Conservation (phyloP, 2,329 filamentous ascomycete species). For the Parastagonospora nodorum region DNA sequence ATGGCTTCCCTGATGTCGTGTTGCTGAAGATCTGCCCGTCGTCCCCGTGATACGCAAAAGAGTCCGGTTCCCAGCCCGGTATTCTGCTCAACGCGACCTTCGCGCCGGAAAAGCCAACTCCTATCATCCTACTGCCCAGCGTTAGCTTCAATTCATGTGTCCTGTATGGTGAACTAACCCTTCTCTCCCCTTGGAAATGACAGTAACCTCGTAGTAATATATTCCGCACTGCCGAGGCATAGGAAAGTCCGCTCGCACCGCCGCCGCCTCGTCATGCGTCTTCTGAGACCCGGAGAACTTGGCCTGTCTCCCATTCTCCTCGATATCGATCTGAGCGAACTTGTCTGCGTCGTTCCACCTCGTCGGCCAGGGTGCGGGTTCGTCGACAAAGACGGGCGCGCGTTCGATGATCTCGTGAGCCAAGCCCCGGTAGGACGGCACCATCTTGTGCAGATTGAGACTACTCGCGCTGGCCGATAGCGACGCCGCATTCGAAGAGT, state of each 20-base stretch:
- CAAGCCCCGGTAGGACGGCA: conserved; percentile 74
- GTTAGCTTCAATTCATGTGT: conserved; percentile 21
- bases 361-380: conserved; percentile 74
- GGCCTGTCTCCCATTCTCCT: conserved; percentile 74
- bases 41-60: conserved; percentile 70
- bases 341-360: conserved; percentile 84
- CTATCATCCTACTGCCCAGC: conserved; percentile 50
- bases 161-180: conserved; percentile 55
- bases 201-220: conserved; percentile 85
- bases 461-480: conserved; percentile 63
- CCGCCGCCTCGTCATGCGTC: conserved; percentile 74
- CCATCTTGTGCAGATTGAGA: conserved; percentile 64
- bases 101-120: conserved; percentile 64
- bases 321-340: conserved; percentile 72
- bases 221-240: conserved; percentile 92
- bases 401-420: conserved; percentile 86
- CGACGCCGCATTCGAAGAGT: conserved; percentile 53
- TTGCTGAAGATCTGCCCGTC: conserved; percentile 68
- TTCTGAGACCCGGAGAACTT: conserved; percentile 61
- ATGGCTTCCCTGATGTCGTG: conserved; percentile 60
- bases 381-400: conserved; percentile 62
- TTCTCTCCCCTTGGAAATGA: conserved; percentile 70
- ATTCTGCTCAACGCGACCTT: conserved; percentile 65
- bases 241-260: conserved; percentile 79
- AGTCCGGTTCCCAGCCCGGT: conserved; percentile 69